A percentile compares a stretch with the other conserved stretches of the same genome.
Conservation (phyloP, 2,329 filamentous ascomycete genomes). For the Alternaria angustiovoidea region DNA sequence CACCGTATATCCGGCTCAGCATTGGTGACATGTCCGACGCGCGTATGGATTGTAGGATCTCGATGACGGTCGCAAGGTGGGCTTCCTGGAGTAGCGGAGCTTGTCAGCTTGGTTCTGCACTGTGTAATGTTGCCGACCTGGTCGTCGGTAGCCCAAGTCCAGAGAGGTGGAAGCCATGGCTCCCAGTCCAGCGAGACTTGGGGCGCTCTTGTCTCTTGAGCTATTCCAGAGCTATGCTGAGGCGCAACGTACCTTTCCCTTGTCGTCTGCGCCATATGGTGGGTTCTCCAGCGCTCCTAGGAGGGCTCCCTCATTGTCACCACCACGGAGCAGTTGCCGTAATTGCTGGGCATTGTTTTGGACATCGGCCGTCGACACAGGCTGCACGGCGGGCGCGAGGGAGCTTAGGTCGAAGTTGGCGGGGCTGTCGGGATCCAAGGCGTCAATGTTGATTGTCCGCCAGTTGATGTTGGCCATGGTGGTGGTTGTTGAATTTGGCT, state of each 20-base stretch:
- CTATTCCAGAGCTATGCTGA: constrained; percentile 5
- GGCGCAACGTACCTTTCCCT: constrained; percentile 58
- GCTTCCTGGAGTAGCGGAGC: constrained; percentile 68
- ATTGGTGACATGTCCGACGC: constrained; percentile 94
- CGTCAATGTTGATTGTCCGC: constrained; percentile 94
- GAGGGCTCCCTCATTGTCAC: constrained; percentile 86
- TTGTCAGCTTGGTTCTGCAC: constrained; percentile 37
- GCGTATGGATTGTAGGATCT: constrained; percentile 95
- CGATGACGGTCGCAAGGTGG: constrained; percentile 85
- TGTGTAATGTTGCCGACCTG: constrained; percentile 31
- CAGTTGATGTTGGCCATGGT: constrained; percentile 65
- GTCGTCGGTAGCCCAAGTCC: constrained; percentile 36
- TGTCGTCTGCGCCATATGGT: constrained; percentile 69
- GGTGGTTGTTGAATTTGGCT: constrained; percentile 10
- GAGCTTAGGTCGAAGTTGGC: constrained; percentile 90
- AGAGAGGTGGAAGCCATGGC: constrained; percentile 29
- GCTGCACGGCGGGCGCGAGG: constrained; percentile 77
- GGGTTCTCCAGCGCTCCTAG: constrained; percentile 84
- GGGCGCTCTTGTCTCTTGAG: constrained; percentile 6
- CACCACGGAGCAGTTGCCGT: constrained; percentile 84
- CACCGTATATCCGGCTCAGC: constrained; percentile 79
- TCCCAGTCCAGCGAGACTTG: constrained; percentile 9
- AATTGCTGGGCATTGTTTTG: constrained; percentile 81
- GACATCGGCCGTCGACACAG: constrained; percentile 79
- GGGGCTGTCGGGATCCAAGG: constrained; percentile 86